Conservation (phyloP, 2,329 filamentous ascomycete species). For the Hypoxylon sp. region DNA sequence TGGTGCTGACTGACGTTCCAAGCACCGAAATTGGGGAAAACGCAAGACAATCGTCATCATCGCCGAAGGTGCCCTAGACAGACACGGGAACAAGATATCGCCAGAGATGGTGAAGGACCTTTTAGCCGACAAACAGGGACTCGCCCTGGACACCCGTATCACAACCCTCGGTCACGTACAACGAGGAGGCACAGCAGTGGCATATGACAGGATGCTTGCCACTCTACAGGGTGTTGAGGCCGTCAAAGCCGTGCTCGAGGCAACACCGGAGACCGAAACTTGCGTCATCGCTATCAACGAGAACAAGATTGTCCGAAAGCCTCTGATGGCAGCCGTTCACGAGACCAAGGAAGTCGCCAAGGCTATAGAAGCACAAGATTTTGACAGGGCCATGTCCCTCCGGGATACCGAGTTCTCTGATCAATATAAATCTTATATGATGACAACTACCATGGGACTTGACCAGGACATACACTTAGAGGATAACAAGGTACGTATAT, state of each 20-base stretch:
- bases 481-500: slow-evolving; percentile 68
- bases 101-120: slow-evolving; percentile 85
- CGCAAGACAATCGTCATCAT: slow-evolving; percentile 98
- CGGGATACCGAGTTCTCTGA: slow-evolving; percentile 94
- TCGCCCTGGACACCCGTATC: slow-evolving; percentile 89
- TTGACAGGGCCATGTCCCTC: slow-evolving; percentile 84
- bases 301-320: slow-evolving; percentile 94
- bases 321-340: slow-evolving; percentile 86
- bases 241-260: slow-evolving; percentile 88
- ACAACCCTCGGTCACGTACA: slow-evolving; percentile 98
- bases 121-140: slow-evolving; percentile 77
- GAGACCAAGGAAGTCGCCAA: slow-evolving; percentile 85
- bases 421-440: slow-evolving; percentile 88
- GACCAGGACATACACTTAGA: slow-evolving; percentile 72
- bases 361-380: slow-evolving; percentile 85
- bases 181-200: slow-evolving; percentile 88
- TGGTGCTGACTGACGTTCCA: slow-evolving; percentile 38
- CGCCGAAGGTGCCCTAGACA: slow-evolving; percentile 91
- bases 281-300: slow-evolving; percentile 97
- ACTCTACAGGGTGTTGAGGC: slow-evolving; percentile 95
- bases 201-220: slow-evolving; percentile 92
- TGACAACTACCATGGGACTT: slow-evolving; percentile 85
- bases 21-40: slow-evolving; percentile 91
- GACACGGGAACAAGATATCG: slow-evolving; percentile 82
- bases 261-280: slow-evolving; percentile 86